Conservation (phyloP, 2,329 filamentous ascomycete genomes). For the Aschersonia sp. region DNA sequence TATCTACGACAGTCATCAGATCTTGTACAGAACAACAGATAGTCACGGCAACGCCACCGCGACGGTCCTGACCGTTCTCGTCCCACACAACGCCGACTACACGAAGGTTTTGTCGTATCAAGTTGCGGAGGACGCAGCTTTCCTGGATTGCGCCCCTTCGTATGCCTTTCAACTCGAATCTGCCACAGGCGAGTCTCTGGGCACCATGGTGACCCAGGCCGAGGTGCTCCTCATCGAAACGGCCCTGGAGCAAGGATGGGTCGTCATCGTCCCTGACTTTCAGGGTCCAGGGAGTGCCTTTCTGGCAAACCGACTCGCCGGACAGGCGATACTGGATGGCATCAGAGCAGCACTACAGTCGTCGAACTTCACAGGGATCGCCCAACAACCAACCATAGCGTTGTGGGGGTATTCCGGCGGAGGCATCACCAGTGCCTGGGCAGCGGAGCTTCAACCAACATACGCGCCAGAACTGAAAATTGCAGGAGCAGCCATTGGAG, state of each 20-base stretch:
- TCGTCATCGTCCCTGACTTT: conserved; percentile 32
- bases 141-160: conserved; percentile 18
- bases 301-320: conserved; percentile 22
- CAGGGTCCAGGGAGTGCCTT: conserved; percentile 29
- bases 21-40: conserved; percentile 25
- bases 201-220: conserved; percentile 13
- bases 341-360: conserved; percentile 23
- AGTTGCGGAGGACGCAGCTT: conserved; percentile 23
- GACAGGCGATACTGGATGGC: conserved; percentile 26
- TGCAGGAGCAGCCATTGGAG: conserved; percentile 12
- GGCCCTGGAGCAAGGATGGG: conserved; percentile 26
- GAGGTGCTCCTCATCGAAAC: conserved; percentile 11
- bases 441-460: conserved; percentile 11
- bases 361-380: conserved; percentile 14
- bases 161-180: conserved; percentile 10
- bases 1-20: conserved; percentile 13
- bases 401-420: conserved; percentile 26
- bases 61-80: conserved; percentile 22
- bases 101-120: conserved; percentile 25
- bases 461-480: conserved; percentile 13
- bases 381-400: conserved; percentile 17
- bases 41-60: conserved; percentile 17
- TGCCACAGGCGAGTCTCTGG: conserved; percentile 12
- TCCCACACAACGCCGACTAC: conserved; percentile 16
- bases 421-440: conserved; percentile 9